Percentiles rank a stretch among this genome's conserved stretches.
Evolutionary conservation across 176 grass and related monocot genomes (phyloP).

Genomic region (Rhynchospora pubera): DNA sequence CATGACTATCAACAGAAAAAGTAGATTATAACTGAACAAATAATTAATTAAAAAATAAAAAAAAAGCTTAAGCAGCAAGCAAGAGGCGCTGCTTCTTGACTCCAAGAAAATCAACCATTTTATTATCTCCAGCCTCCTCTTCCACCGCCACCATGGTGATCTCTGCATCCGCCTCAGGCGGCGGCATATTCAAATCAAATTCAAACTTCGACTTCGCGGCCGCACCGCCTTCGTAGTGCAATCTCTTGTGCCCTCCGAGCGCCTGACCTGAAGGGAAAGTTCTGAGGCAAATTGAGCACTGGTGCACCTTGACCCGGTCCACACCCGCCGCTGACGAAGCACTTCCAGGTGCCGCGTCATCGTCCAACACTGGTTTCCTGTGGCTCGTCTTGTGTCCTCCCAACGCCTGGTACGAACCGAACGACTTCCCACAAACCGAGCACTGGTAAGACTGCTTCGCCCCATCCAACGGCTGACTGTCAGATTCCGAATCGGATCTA

Average conservation of each 20-base stretch:
- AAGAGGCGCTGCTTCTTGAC: constrained; percentile 23
- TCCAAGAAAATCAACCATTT: constrained; percentile 8
- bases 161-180: background rate
- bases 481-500: background rate
- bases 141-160: background rate
- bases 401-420: constrained; percentile 64
- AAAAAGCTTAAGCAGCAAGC: constrained; percentile 2
- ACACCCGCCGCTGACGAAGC: background rate
- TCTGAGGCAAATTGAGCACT: constrained; percentile 45
- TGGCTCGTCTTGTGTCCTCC: constrained; percentile 81
- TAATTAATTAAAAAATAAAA: background rate
- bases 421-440: constrained; percentile 65
- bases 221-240: constrained; percentile 53
- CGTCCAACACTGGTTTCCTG: constrained; percentile 34
- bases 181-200: constrained; percentile 43
- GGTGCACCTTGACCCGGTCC: constrained; percentile 43
- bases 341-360: background rate
- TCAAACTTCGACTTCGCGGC: constrained; percentile 39
- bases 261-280: constrained; percentile 84
- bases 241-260: constrained; percentile 81
- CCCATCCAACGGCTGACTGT: background rate
- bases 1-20: constrained; percentile 10
- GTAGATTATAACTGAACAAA: background rate
- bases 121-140: background rate
- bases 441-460: constrained; percentile 38